Base-by-base conservation (phyloP, 305 asterid species). In the Petunia hybrid region DNA sequence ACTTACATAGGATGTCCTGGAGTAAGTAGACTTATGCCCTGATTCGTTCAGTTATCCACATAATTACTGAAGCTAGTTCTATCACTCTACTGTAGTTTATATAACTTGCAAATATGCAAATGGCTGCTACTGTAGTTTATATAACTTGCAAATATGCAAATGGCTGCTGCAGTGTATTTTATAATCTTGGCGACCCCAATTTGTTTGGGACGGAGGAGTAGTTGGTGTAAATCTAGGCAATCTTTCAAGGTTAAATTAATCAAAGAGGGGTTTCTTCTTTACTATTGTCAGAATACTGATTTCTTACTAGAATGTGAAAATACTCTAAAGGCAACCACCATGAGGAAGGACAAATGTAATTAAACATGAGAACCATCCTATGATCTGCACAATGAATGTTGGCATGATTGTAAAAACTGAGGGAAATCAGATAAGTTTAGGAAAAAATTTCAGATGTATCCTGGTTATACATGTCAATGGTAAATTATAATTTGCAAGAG, bases 371-470 rank as follows among this genome's bases (percentile, higher is more conserved):
- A 48, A 12, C 1, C 45, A 48, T 12, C 35, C 7, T 35, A 73
- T 51, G 78, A 51, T 51, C 6, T 51, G 46, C 36, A 35, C 36
- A 35, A 51, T 73, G 36, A 10, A 51, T 51, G 46, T 51, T 73
- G 14, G 36, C 78, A 35, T 51, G 36, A 73, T 41, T 73, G 13
- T n/a, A n/a, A n/a, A 38, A 73, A 73, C 31, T 73, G 8, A 73
- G 38, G 36, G 63, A 71, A 48, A 71, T 71, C 62, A n/a, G 14
- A 67, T 3, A 4, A 67, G 55, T n/a, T 35, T n/a, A 57, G n/a
- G 31, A 35, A 57, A 57, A 57, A 4, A 2, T 14, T 57, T 57
- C 35, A 57, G 31, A 57, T 57, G 5, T 46, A 70, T 6, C 13
- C 2, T 31, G 59, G 60, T 70, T 70, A 9, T 46, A 70, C 61